Conservation (phyloP, 2,329 filamentous ascomycete genomes). For the Paraphoma sp. region DNA sequence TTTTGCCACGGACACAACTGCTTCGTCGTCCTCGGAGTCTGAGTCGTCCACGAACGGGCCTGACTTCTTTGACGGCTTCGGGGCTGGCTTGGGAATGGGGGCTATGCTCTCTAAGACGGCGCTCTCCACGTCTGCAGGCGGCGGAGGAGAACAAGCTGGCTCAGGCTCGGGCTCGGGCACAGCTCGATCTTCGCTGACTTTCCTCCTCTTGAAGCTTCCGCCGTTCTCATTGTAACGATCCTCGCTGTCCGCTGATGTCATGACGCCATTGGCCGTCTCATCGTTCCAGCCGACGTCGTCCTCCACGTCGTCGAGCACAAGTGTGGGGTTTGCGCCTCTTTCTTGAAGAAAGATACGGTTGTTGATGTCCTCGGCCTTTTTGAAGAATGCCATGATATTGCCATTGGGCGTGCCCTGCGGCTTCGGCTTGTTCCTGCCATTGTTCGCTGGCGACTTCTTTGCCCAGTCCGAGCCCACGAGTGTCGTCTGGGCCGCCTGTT, state of each 20-base stretch:
- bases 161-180: slow-evolving; percentile 50
- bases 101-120: slow-evolving; percentile 7
- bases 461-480: slow-evolving; percentile 39
- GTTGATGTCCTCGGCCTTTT: slow-evolving; percentile 55
- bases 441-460: slow-evolving; percentile 40
- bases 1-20: slow-evolving; percentile 11
- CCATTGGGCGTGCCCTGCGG: slow-evolving; percentile 53
- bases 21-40: slow-evolving; percentile 60
- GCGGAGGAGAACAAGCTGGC: slow-evolving; percentile 43
- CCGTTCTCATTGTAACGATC: slow-evolving; percentile 53
- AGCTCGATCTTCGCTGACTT: slow-evolving; percentile 34
- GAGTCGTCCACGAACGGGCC: slow-evolving; percentile 77
- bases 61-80: slow-evolving; percentile 44
- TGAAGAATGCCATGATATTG: slow-evolving; percentile 63
- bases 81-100: slow-evolving; percentile 8
- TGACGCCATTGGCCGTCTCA: slow-evolving; percentile 23
- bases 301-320: slow-evolving; percentile 29
- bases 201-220: slow-evolving; percentile 52
- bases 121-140: slow-evolving; percentile 20
- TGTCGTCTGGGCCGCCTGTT: slow-evolving; percentile 41
- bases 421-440: slow-evolving; percentile 45
- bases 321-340: slow-evolving; percentile 24
- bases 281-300: slow-evolving; percentile 42
- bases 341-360: slow-evolving; percentile 47
- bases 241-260: slow-evolving; percentile 24